phyloP scores from a whole-genome alignment of 257 asterid species.

The Vinca minor region DNA sequence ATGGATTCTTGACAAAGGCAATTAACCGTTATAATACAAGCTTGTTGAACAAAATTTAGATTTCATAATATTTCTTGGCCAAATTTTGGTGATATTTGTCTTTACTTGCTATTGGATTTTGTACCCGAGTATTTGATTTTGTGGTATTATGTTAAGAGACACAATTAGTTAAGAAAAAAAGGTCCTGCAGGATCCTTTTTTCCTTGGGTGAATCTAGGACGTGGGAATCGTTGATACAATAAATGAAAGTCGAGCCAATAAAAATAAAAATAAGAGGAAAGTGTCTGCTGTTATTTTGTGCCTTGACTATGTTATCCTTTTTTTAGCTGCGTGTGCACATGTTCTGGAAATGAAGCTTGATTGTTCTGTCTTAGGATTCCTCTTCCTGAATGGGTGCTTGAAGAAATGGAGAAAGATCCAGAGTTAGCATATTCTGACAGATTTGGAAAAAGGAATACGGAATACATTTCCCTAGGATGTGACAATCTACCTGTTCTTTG shows the following conservation, averaged over 20 bases:
- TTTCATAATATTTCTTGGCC: not conserved
- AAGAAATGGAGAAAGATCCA: slow-evolving; percentile 54
- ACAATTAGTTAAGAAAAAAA: too few species aligned
- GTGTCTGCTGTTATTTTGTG: not conserved
- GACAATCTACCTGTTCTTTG: slow-evolving; percentile 58
- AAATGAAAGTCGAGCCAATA: not conserved
- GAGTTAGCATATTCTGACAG: slow-evolving; percentile 59
- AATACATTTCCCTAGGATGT: slow-evolving; percentile 72
- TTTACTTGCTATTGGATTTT: too few species aligned
- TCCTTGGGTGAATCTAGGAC: not conserved
- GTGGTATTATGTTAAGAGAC: not conserved
- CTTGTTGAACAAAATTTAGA: not conserved
- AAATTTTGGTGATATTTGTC: not conserved
- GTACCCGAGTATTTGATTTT: too few species aligned
- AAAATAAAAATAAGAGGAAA: too few species aligned
- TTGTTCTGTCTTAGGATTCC: slow-evolving; percentile 53
- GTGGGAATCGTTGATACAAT: not conserved
- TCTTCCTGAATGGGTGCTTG: slow-evolving; percentile 76
- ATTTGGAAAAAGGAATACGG: slow-evolving; percentile 55
- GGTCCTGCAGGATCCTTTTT: too few species aligned
- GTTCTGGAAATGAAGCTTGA: slow-evolving; percentile 21
- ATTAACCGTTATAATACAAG: not conserved
- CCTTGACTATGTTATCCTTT: not conserved
- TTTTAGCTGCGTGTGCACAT: not conserved
- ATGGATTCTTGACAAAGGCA: not conserved